A percentile compares a stretch with the other conserved stretches of the same genome.
These are phyloP conservation scores for Zymoseptoria tritici DNA, from an alignment of 2,329 filamentous ascomycete genomes.

Conservation along the genomic window DNA sequence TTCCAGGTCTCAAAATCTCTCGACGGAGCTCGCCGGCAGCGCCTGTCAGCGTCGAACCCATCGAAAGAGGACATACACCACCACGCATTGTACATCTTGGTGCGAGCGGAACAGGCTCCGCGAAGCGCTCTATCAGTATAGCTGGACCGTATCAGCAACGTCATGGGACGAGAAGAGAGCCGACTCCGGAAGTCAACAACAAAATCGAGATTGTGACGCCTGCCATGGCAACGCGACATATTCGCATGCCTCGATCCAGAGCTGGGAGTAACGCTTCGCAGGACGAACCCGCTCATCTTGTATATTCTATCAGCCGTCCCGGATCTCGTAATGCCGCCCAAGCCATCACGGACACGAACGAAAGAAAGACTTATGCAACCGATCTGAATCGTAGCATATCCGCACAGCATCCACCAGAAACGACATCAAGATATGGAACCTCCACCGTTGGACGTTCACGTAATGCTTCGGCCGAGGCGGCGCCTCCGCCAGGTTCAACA, in stretches of 20 bases:
- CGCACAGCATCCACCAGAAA: conserved; percentile 45
- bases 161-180: conserved; percentile 22
- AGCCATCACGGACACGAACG: conserved; percentile 12
- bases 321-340: conserved; percentile 22
- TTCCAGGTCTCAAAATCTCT: conserved; percentile 29
- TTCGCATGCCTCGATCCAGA: conserved; percentile 22
- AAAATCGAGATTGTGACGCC: conserved; percentile 30
- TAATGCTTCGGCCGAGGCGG: conserved; percentile 51
- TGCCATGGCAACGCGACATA: conserved; percentile 27
- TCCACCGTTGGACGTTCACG: conserved; percentile 45
- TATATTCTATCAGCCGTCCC: conserved; percentile 24
- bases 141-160: conserved; percentile 27
- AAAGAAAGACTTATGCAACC: conserved; percentile 13
- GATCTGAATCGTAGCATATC: conserved; percentile 27
- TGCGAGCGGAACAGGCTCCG: conserved; percentile 23
- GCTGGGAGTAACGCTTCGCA: conserved; percentile 31
- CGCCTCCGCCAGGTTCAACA: conserved; percentile 63
- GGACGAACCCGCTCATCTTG: conserved; percentile 21
- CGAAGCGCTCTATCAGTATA: conserved; percentile 27
- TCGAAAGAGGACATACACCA: conserved; percentile 24
- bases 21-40: conserved; percentile 28
- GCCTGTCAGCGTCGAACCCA: conserved; percentile 11
- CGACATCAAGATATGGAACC: conserved; percentile 29
- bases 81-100: conserved; percentile 31
- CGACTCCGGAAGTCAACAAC: conserved; percentile 24